These are phyloP conservation scores for Dendrobium catenatum DNA, from an alignment of 106 monocot species.

Conservation along the genomic window DNA sequence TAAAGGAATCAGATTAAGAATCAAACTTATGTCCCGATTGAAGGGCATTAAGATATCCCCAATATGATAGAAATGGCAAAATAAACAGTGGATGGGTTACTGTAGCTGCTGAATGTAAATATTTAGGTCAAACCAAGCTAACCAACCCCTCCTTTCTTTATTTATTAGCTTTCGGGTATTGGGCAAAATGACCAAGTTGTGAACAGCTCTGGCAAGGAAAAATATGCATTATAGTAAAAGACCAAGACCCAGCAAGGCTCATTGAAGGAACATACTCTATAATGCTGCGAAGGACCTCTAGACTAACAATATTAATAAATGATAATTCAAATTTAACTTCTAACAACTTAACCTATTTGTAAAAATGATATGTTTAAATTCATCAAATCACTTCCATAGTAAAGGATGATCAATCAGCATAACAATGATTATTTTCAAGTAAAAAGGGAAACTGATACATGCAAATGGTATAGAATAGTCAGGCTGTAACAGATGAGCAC, in stretches of 20 bases:
- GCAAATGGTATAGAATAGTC: neutral
- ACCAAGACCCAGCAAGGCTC: neutral
- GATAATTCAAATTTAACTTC: neutral
- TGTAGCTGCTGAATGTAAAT: neutral
- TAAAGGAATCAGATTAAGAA: neutral
- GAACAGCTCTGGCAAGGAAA: neutral
- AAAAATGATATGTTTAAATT: neutral
- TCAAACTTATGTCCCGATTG: neutral
- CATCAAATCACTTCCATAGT: neutral
- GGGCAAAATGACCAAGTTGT: neutral
- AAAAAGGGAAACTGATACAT: neutral
- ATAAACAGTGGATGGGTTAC: neutral
- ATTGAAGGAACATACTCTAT: neutral
- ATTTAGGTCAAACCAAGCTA: neutral
- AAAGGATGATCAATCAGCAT: neutral
- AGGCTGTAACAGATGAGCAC: neutral
- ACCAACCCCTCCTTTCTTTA: neutral
- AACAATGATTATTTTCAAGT: neutral
- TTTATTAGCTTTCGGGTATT: neutral
- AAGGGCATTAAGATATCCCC: neutral
- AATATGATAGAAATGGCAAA: neutral
- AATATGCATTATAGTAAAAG: neutral
- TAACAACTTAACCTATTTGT: neutral
- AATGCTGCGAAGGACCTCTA: neutral
- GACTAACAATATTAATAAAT: constrained; percentile 1